Evolutionary conservation across 371 early-diverging fungal species (phyloP).

Genomic region (Coemansia sp.): DNA sequence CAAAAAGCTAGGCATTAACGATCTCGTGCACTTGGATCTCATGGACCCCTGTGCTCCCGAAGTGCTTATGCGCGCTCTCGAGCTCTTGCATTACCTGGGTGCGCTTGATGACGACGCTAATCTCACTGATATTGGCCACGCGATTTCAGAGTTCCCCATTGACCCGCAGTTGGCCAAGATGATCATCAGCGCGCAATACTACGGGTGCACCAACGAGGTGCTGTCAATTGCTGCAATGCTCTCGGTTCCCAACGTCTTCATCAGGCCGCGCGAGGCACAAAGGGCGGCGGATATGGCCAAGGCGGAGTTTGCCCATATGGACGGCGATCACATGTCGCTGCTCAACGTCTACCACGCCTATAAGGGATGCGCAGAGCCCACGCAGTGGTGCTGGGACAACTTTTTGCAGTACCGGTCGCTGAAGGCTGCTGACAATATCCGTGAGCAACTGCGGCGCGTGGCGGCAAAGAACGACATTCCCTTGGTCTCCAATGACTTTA

Average conservation of each 20-base stretch:
- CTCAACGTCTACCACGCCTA: conserved; percentile 95
- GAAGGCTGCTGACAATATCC: conserved; percentile 90
- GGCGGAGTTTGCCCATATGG: conserved; percentile 86
- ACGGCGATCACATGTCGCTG: conserved; percentile 90
- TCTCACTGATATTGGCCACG: conserved; percentile 75
- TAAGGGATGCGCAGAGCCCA: conserved; percentile 65
- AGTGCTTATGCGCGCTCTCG: conserved; percentile 88
- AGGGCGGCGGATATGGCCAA: conserved; percentile 91
- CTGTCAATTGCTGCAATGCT: conserved; percentile 93
- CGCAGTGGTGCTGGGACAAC: conserved; percentile 91
- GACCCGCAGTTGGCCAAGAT: conserved; percentile 88
- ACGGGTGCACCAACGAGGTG: conserved; percentile 88
- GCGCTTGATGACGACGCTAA: conserved; percentile 87
- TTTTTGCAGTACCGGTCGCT: conserved; percentile 85
- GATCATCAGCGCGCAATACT: conserved; percentile 78
- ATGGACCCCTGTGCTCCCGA: conserved; percentile 94
- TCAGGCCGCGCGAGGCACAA: conserved; percentile 89
- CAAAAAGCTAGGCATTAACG: conserved; percentile 86
- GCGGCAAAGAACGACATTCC: conserved; percentile 77
- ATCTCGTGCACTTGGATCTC: conserved; percentile 91
- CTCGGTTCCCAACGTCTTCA: conserved; percentile 85
- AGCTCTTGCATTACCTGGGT: conserved; percentile 85
- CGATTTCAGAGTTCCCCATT: conserved; percentile 89
- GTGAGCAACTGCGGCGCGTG: conserved; percentile 82
- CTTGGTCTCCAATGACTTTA: conserved; percentile 72